Evolutionary conservation across 371 early-diverging fungal genomes (phyloP), one percentile per base, ranked within the genome.

Genomic region (Circinella minor): DNA sequence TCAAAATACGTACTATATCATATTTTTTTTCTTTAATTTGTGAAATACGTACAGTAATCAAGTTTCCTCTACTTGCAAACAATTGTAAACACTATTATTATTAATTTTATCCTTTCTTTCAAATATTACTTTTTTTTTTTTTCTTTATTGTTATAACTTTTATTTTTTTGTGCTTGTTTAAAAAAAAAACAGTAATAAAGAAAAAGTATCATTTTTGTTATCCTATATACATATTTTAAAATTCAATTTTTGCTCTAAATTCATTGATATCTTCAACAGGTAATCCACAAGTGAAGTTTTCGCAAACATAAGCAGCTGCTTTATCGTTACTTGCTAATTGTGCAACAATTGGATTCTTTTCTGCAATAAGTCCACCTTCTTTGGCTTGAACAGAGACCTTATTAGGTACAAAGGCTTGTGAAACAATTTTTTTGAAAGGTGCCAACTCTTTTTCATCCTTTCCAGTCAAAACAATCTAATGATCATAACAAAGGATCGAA

Each of bases 221-320:
- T 1, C 0, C 27, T 27, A 27, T 27, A 9, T 57, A 57, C 57
- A 7, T 36, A 59, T 59, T 62, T 34, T 46, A 43, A n/a, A 15
- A 34, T 38, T 36, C 65, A 36, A 65, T 65, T 15, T 65, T 65
- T 27, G 37, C 48, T 65, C 36, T n/a, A 10, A 65, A 11, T 34
- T 20, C n/a, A 15, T 64, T 47, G 27, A 46, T 61, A 34, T 63
- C 63, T 49, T 65, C 36, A n/a, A 86, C 80, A 11, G 86, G 84
- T 63, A 82, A 59, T 34, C 86, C 81, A 55, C 86, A 86, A 8
- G 82, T 73, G 60, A 84, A 86, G 48, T 86, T 77, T 55, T 84
- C 83, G 47, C 86, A 86, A 38, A 86, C 78, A 61, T 79, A 78
- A 5, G 75, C 76, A 34, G 73, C 61, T 14, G 63, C 70, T 46